A percentile compares a stretch with the other conserved stretches of the same genome.
phyloP scores from a whole-genome alignment of 169 alveolate species.

The Besnoitia besnoiti region DNA sequence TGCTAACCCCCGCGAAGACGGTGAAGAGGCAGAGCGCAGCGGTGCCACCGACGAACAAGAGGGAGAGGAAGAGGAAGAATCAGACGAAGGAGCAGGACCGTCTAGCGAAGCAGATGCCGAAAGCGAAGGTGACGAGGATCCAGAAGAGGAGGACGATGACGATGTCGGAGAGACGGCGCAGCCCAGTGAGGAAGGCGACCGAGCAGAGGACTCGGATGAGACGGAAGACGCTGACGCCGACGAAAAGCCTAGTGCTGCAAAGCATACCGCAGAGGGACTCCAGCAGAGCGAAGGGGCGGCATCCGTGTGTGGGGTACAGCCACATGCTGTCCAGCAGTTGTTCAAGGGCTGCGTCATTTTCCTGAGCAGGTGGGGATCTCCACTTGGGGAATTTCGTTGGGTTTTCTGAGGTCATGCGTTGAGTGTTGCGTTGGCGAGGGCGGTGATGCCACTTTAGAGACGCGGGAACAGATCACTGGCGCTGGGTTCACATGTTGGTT shows the following conservation, averaged over 20 bases:
- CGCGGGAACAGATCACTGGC: too few species aligned
- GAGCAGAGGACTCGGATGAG: neutral
- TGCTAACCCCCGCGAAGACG: neutral
- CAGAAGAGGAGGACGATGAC: conserved; percentile 8
- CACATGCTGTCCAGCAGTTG: conserved; percentile 44
- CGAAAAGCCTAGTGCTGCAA: neutral
- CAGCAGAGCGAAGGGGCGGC: neutral
- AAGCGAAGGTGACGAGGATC: neutral
- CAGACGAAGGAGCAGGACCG: neutral
- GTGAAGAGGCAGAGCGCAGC: neutral
- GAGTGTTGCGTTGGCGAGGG: too few species aligned
- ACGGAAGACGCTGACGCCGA: neutral
- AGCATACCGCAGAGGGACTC: neutral
- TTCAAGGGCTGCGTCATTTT: conserved; percentile 23
- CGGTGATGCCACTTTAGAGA: too few species aligned
- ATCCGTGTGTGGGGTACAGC: conserved; percentile 7
- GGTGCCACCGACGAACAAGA: neutral
- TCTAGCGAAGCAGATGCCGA: neutral
- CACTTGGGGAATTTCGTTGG: too few species aligned
- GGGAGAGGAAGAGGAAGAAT: conserved; percentile 17
- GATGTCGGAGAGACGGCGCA: neutral
- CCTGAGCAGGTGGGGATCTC: conserved; percentile 4
- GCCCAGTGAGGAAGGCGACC: neutral
- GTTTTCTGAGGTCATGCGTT: too few species aligned
- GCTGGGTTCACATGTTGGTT: too few species aligned